Percentiles rank a stretch among this genome's conserved stretches.
Evolutionary conservation across 1,284 basidiomycete genomes (phyloP).

Genomic region (Ceratobasidium theobromae): DNA sequence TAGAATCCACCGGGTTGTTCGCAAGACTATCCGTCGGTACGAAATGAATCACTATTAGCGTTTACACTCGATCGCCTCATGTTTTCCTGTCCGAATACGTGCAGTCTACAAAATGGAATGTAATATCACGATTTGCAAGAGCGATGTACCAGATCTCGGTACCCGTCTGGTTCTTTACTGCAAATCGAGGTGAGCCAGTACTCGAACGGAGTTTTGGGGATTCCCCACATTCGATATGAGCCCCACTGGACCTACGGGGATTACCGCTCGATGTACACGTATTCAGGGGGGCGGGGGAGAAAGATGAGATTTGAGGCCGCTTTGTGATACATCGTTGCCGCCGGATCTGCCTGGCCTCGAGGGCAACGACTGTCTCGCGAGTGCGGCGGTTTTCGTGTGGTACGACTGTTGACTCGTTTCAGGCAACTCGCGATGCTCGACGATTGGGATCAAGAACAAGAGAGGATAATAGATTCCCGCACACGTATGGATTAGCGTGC

Average conservation of each 20-base stretch:
- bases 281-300: no score
- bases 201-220: conserved; percentile 16
- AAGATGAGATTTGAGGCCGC: no score
- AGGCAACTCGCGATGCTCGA: no score
- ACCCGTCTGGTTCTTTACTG: conserved; percentile 1
- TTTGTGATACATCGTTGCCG: neutral
- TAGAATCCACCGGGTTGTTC: no score
- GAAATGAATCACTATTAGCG: no score
- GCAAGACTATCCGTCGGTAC: no score
- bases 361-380: no score
- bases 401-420: no score
- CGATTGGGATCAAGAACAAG: no score
- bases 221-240: conserved; percentile 11
- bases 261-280: neutral
- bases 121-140: neutral
- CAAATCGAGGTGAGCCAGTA: neutral
- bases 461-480: neutral
- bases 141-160: conserved; percentile 10
- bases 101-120: conserved; percentile 3
- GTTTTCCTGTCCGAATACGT: neutral
- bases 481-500: neutral
- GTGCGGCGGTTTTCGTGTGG: no score
- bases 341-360: neutral
- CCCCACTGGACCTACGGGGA: conserved; percentile 2
- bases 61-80: no score